Percentiles rank a stretch among this genome's conserved stretches.
Conservation (phyloP, 2,329 filamentous ascomycete species). For the Ceratocystis papillata region DNA sequence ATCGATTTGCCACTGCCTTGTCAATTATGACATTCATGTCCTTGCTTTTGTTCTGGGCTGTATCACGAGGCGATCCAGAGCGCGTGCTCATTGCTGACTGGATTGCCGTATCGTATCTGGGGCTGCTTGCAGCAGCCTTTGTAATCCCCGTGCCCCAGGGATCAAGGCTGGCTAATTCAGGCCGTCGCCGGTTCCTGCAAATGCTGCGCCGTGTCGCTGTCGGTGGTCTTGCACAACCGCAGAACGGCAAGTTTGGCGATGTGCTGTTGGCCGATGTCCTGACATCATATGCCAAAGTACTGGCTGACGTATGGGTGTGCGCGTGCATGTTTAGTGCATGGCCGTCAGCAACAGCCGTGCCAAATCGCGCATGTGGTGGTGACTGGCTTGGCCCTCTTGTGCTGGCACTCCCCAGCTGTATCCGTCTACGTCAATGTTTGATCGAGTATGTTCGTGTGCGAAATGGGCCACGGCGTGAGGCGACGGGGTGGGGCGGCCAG, state of each 20-base stretch:
- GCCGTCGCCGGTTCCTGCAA: conserved; percentile 62
- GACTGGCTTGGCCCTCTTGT: conserved; percentile 70
- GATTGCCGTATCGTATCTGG: conserved; percentile 74
- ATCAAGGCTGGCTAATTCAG: conserved; percentile 46
- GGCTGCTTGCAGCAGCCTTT: conserved; percentile 60
- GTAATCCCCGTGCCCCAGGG: conserved; percentile 56
- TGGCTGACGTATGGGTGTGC: conserved; percentile 79
- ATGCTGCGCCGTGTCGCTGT: conserved; percentile 69
- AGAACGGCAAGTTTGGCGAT: conserved; percentile 90
- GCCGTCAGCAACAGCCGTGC: conserved; percentile 64
- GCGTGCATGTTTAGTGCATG: conserved; percentile 76
- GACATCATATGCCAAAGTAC: conserved; percentile 86
- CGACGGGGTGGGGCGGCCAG: conserved; percentile 65
- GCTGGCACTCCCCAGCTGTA: conserved; percentile 69
- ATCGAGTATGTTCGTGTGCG: conserved; percentile 72
- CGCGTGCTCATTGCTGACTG: conserved; percentile 71
- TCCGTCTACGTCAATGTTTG: conserved; percentile 82
- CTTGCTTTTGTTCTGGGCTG: conserved; percentile 70
- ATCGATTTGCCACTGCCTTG: conserved; percentile 70
- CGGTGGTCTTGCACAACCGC: conserved; percentile 73
- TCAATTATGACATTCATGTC: conserved; percentile 60
- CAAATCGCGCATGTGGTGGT: conserved; percentile 73
- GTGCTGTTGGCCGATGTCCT: conserved; percentile 86
- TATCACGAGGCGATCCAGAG: conserved; percentile 58
- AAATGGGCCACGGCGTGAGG: conserved; percentile 44